phyloP scores from a whole-genome alignment of 2,329 filamentous ascomycete genomes.

The Pseudogymnoascus sp. region DNA sequence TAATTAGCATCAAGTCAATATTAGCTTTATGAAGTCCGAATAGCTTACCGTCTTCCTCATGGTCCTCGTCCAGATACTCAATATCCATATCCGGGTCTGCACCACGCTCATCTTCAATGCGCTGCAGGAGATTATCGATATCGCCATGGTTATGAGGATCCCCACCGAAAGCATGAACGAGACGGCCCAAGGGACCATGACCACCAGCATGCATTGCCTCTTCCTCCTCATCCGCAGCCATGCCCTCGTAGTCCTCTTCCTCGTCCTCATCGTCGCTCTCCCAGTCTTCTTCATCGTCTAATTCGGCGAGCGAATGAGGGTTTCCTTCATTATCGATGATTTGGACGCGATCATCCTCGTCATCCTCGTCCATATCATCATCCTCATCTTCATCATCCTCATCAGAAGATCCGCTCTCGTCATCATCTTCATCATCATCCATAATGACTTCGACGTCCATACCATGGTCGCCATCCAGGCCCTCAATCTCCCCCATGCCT shows the following conservation, averaged over 20 bases:
- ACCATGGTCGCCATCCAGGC: constrained; percentile 51
- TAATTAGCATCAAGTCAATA: constrained; percentile 1
- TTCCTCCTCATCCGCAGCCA: constrained; percentile 44
- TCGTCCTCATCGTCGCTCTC: constrained; percentile 53
- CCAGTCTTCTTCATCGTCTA: constrained; percentile 53
- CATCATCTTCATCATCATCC: constrained; percentile 61
- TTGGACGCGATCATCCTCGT: constrained; percentile 46
- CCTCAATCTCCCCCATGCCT: constrained; percentile 81
- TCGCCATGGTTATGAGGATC: constrained; percentile 24
- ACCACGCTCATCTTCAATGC: constrained; percentile 38
- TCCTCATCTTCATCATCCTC: constrained; percentile 51
- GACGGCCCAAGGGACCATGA: constrained; percentile 39
- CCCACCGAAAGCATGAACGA: constrained; percentile 43
- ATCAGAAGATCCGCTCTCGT: constrained; percentile 31
- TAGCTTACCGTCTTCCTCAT: constrained; percentile 50
- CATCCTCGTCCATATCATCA: constrained; percentile 49
- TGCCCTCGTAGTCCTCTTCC: constrained; percentile 37
- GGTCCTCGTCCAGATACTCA: constrained; percentile 46
- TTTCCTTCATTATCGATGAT: constrained; percentile 58
- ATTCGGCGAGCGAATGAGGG: constrained; percentile 39
- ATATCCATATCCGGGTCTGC: constrained; percentile 36
- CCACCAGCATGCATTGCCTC: constrained; percentile 37
- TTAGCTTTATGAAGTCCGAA: neutral
- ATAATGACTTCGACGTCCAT: constrained; percentile 68
- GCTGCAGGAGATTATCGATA: constrained; percentile 30